Evolutionary conservation across 352 stramenopile genomes (phyloP).

Genomic region (Phytophthora citrophthora): DNA sequence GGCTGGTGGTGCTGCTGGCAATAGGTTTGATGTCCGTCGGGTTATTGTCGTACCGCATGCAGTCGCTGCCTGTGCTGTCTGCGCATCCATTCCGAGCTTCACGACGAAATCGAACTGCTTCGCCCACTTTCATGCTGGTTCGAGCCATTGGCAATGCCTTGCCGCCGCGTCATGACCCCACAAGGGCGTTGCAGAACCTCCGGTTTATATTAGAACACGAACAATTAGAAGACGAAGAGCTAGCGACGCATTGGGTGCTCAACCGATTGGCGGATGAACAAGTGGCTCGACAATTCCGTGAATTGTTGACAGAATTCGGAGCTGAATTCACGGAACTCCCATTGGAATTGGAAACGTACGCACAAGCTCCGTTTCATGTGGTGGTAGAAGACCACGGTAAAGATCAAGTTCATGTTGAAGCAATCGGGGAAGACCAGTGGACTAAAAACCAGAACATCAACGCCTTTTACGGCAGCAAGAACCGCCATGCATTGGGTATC

Average conservation of each 20-base stretch:
- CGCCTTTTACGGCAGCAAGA: conserved; percentile 57
- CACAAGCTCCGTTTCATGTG: conserved; percentile 44
- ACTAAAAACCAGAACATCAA: conserved; percentile 35
- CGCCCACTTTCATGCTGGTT: conserved; percentile 42
- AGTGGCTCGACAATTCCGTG: conserved; percentile 33
- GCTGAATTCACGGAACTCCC: conserved; percentile 51
- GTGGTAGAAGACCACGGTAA: conserved; percentile 47
- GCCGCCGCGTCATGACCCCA: conserved; percentile 56
- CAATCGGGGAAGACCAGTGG: conserved; percentile 37
- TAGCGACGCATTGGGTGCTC: conserved; percentile 58
- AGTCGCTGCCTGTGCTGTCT: conserved; percentile 15
- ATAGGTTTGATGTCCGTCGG: conserved; percentile 30
- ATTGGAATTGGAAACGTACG: conserved; percentile 43
- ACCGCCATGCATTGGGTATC: conserved; percentile 56
- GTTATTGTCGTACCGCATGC: conserved; percentile 31
- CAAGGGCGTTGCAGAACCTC: conserved; percentile 48
- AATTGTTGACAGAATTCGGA: conserved; percentile 43
- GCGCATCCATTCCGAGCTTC: neutral
- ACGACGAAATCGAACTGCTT: neutral
- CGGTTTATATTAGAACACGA: conserved; percentile 63
- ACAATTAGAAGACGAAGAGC: conserved; percentile 35
- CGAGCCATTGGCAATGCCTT: conserved; percentile 59
- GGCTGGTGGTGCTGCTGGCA: conserved; percentile 23
- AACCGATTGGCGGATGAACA: conserved; percentile 50
- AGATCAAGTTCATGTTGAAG: conserved; percentile 40